Base-by-base conservation (phyloP, 2,329 filamentous ascomycete species). In the Bipolaris cookei region DNA sequence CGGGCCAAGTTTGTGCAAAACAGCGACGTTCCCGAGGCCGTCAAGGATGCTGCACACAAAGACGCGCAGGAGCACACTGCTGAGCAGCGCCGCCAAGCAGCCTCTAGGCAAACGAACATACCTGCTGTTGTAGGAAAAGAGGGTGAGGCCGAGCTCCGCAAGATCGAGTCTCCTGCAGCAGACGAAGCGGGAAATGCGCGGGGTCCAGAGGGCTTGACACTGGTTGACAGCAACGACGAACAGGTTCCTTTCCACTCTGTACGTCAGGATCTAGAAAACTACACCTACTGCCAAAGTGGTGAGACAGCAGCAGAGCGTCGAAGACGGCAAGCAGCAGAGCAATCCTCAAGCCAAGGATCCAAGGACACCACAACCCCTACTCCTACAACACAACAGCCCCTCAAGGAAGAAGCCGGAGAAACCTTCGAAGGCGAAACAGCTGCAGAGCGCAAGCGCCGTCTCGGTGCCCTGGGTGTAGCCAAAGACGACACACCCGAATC, bases 381-480 rank as follows among this genome's bases (percentile, higher is more conserved):
- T 10, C n/a, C 38, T 38, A 18, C 67, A 42, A 45, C 72, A 72
- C 56, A 57, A 23, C 30, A 11, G 43, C 46, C 32, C 20, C 21
- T 23, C 20, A 67, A 44, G 42, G 71, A 71, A 56, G 81, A 83
- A 32, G 38, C 42, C 1, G 56, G 51, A 3, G 38, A 41, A 14
- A 59, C 57, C 3, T 64, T 70, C 13, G 80, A 80, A 32, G 81
- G 78, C 32, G 90, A 93, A 76, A 92, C 90, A 0, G 88, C 89
- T 0, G 90, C 90, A 0, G 91, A 94, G 75, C 82, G 88, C 54
- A 83, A 89, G 38, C 82, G 91, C 51, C 84, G 91, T 66, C 86
- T 92, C 66, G 90, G 90, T 1, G 91, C 90, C 1, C 78, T 94
- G 1, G 90, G 90, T 8, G 80, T 90, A 21, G 65, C 65, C 21